Evolutionary conservation across 371 early-diverging fungal species (phyloP), one percentile per base, ranked within the genome.

Genomic region (Batrachochytrium dendrobatidis): DNA sequence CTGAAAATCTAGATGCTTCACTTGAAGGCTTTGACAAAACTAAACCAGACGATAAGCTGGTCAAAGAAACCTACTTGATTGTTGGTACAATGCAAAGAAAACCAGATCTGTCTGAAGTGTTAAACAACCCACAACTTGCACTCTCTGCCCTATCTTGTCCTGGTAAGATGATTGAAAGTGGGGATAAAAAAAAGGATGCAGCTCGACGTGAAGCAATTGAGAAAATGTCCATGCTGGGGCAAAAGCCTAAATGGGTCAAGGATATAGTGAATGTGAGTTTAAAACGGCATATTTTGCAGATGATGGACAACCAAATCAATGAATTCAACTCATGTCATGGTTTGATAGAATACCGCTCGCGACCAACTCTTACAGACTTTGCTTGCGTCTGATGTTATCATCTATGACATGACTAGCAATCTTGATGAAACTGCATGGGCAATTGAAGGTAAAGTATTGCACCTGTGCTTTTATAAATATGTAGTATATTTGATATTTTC

Each of bases 341-440:
- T 2, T 22, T 31, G 3, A 5, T 44, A 72, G 73, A 57, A 22
- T 5, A 34, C 59, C 30, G 67, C 75, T 57, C 49, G 55, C 28
- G 71, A 69, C 25, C 63, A 24, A 26, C 52, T 76, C 15, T 59
- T 64, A 29, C 25, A 68, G 34, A 31, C 62, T 1, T 35, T 80
- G 8, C 55, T 76, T 28, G 55, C 25, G 1, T 56, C 65, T 26
- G 76, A 77, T 49, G 63, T 80, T 10, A 76, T 80, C 30, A 65
- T 80, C 26, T 73, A 69, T 61, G 80, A 80, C 56, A 31, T 77
- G 2, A 51, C 68, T 20, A 43, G 59, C 44, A 62, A 58, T 32
- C 56, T 73, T 15, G 77, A 77, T 22, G 77, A 79, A 55, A 72
- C 75, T 0, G 34, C 65, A 2, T 79, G 73, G 74, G 76, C 76